Evolutionary conservation across 129 eudicot genomes (phyloP).

Genomic region (Erigeron canadensis): DNA sequence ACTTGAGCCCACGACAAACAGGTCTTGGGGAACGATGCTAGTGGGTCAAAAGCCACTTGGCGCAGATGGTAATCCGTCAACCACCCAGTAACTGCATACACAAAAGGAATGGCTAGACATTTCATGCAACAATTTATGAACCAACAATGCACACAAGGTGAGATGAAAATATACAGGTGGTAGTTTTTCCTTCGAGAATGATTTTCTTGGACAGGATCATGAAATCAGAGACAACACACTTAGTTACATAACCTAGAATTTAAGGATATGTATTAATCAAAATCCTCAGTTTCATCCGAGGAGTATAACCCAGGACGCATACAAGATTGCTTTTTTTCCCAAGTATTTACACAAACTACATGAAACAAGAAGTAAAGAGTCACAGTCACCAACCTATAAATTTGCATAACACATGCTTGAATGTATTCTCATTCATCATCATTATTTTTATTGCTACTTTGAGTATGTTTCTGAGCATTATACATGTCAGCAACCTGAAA

Average conservation of each 20-base stretch:
- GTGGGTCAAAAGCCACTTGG: no score
- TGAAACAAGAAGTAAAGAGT: slow-evolving; percentile 1
- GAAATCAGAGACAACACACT: background rate
- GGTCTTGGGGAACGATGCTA: no score
- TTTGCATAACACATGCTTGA: slow-evolving; percentile 15
- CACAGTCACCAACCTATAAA: slow-evolving; percentile 6
- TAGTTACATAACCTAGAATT: slow-evolving; percentile 5
- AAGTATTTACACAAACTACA: slow-evolving; percentile 21
- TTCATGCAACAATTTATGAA: no score
- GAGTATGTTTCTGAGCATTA: slow-evolving; percentile 66
- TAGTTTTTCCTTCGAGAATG: background rate
- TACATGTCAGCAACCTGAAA: slow-evolving; percentile 89
- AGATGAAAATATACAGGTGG: background rate
- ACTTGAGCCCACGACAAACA: no score
- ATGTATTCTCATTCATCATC: slow-evolving; percentile 52
- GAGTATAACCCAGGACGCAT: slow-evolving; percentile 4
- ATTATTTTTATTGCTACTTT: slow-evolving; percentile 50
- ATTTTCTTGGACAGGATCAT: background rate
- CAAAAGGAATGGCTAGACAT: background rate
- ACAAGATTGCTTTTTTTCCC: background rate
- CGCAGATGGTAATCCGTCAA: no score
- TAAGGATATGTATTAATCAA: slow-evolving; percentile 5
- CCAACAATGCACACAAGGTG: background rate
- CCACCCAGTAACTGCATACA: background rate
- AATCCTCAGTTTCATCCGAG: background rate